phyloP scores from a whole-genome alignment of 202 grass and related monocot species.

The Eragrostis tef region DNA sequence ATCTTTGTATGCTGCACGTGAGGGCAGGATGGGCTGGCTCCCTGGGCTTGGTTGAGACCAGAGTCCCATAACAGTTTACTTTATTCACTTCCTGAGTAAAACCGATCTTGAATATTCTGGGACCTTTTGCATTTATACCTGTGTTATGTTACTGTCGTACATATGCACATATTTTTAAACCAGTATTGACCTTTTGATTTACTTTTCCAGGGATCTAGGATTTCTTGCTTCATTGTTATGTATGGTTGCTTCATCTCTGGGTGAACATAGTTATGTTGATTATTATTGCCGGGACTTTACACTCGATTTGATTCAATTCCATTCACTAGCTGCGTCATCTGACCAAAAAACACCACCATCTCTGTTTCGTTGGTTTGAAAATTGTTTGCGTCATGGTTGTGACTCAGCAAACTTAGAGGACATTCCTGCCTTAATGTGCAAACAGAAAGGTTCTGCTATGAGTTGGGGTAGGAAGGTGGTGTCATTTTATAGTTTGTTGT shows the following conservation, averaged over 20 bases:
- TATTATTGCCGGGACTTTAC: constrained; percentile 94
- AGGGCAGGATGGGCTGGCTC: too few species aligned
- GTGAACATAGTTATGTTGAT: constrained; percentile 69
- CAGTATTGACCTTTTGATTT: constrained; percentile 22
- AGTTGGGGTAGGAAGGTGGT: constrained; percentile 88
- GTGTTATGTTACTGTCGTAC: constrained; percentile 22
- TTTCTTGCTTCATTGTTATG: constrained; percentile 73
- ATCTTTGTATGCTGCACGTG: too few species aligned
- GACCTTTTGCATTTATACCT: constrained; percentile 21
- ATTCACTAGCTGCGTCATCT: constrained; percentile 47
- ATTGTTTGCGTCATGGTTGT: constrained; percentile 63
- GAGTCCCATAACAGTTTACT: not conserved
- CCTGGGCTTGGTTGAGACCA: too few species aligned
- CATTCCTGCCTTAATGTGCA: constrained; percentile 74
- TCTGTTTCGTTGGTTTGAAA: constrained; percentile 85
- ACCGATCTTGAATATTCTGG: constrained; percentile 30
- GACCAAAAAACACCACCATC: constrained; percentile 65
- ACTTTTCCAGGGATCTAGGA: constrained; percentile 72
- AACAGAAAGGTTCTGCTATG: constrained; percentile 65
- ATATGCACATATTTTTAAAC: constrained; percentile 29
- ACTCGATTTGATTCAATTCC: constrained; percentile 59
- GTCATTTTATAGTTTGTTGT: constrained; percentile 85
- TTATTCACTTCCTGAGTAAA: not conserved
- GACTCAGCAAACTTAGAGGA: constrained; percentile 56
- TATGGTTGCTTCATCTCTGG: constrained; percentile 70